Percentiles rank a stretch among this genome's conserved stretches.
These are phyloP conservation scores for Symbiodinium natans DNA, from an alignment of 73 alveolate genomes.

Conservation along the genomic window DNA sequence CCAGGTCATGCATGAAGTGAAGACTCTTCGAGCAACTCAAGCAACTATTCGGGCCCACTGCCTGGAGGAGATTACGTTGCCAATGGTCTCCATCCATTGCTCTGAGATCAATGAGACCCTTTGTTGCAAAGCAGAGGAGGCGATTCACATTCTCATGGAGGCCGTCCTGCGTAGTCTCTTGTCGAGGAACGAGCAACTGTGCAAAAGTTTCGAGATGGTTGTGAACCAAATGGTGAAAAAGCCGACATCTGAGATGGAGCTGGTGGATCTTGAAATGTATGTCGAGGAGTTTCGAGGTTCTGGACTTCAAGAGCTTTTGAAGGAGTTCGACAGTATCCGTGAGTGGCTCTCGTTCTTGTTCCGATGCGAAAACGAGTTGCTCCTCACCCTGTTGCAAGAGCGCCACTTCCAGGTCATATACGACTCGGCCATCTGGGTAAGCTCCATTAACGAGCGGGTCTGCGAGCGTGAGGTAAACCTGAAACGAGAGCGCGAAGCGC, in stretches of 20 bases:
- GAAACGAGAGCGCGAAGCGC: constrained; percentile 87
- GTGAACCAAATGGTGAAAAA: constrained; percentile 79
- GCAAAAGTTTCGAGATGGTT: constrained; percentile 90
- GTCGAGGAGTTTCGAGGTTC: constrained; percentile 61
- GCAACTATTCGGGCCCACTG: constrained; percentile 28
- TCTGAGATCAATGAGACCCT: constrained; percentile 86
- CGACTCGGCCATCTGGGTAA: constrained; percentile 85
- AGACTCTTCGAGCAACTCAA: constrained; percentile 57
- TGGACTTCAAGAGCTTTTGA: constrained; percentile 34
- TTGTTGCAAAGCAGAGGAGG: constrained; percentile 29
- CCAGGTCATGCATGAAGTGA: constrained; percentile 68
- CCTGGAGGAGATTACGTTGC: constrained; percentile 54
- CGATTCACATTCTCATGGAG: constrained; percentile 68
- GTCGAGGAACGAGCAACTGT: constrained; percentile 62
- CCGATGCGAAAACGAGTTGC: constrained; percentile 53
- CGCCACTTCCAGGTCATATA: constrained; percentile 80
- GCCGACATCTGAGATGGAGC: neutral
- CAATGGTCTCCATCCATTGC: constrained; percentile 76
- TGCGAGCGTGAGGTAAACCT: constrained; percentile 31
- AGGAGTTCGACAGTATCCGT: constrained; percentile 66
- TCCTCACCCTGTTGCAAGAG: constrained; percentile 50
- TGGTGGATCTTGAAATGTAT: constrained; percentile 83
- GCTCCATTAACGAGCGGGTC: constrained; percentile 64
- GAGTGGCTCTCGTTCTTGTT: constrained; percentile 77
- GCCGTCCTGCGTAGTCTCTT: constrained; percentile 57